These are phyloP conservation scores for Solanum megistacrolobum DNA, from an alignment of 257 asterid species.

Conservation along the genomic window DNA sequence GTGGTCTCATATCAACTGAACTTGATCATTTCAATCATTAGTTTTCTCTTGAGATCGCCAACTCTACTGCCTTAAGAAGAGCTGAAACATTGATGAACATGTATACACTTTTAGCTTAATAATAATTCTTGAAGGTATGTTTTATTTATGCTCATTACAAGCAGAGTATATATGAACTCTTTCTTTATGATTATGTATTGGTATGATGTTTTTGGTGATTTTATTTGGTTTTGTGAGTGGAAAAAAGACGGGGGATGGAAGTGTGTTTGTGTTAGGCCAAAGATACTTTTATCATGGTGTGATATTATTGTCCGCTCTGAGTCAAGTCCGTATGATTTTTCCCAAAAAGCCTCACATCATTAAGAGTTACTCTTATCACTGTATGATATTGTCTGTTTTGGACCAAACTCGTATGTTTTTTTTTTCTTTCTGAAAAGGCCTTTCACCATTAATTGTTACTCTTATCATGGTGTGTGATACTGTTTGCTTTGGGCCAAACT, in stretches of 20 bases:
- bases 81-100: background rate
- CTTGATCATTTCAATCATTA: slow-evolving; percentile 13
- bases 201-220: background rate
- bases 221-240: background rate
- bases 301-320: background rate
- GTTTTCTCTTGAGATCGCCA: slow-evolving; percentile 36
- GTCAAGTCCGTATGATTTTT: background rate
- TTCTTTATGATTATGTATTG: background rate
- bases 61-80: background rate
- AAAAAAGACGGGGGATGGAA: background rate
- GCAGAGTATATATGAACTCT: background rate
- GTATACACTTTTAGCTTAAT: background rate
- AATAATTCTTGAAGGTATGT: background rate
- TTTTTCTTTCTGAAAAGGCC: background rate
- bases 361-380: background rate
- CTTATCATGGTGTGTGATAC: background rate
- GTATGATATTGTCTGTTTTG: background rate
- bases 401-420: background rate
- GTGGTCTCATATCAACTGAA: slow-evolving; percentile 31
- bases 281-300: background rate
- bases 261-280: background rate
- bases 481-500: background rate
- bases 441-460: background rate
- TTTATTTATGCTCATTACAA: background rate
- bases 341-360: background rate